These are phyloP conservation scores for Plasmodium falciparum DNA, from an alignment of 169 alveolate species.

Conservation along the genomic window DNA sequence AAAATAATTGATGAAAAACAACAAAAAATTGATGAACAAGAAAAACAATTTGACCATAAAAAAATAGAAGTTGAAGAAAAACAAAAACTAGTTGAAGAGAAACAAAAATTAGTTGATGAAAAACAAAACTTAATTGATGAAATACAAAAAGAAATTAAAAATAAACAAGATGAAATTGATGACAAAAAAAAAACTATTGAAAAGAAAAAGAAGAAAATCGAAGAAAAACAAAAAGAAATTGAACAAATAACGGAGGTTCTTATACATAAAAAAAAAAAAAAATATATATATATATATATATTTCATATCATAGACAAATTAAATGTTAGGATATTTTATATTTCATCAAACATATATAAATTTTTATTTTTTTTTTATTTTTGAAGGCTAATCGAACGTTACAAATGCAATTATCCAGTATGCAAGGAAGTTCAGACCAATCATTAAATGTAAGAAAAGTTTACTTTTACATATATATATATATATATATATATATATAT, in stretches of 20 bases:
- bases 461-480: too few species aligned
- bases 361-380: conserved; percentile 11
- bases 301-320: neutral
- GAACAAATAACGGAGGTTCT: conserved; percentile 49
- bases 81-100: neutral
- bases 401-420: conserved; percentile 17
- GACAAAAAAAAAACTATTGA: conserved; percentile 20
- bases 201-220: conserved; percentile 14
- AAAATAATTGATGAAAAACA: conserved; percentile 21
- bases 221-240: conserved; percentile 43
- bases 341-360: neutral
- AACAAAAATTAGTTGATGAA: conserved; percentile 20
- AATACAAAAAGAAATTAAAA: conserved; percentile 21
- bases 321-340: neutral
- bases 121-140: conserved; percentile 11
- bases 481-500: too few species aligned
- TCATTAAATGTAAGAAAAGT: conserved; percentile 15
- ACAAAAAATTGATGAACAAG: conserved; percentile 15
- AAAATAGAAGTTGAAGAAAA: conserved; percentile 23
- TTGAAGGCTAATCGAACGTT: conserved; percentile 43
- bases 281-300: neutral
- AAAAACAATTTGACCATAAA: conserved; percentile 20
- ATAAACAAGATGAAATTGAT: conserved; percentile 3
- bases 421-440: conserved; percentile 40
- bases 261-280: neutral